Evolutionary conservation across 129 eudicot species (phyloP), one percentile per base, ranked within the genome.

Genomic region (Ambrosia trifida): DNA sequence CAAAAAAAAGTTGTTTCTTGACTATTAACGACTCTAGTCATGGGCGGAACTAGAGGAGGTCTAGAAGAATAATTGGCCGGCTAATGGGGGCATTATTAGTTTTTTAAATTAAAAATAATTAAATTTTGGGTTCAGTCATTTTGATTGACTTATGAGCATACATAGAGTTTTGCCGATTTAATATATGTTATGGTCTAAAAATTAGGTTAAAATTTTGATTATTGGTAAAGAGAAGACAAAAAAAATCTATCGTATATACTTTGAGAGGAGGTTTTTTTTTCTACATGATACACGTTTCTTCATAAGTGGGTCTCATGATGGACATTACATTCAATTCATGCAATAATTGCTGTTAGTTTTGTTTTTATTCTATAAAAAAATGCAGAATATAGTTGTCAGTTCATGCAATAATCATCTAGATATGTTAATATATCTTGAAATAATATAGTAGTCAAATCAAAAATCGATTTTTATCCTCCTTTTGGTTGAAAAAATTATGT

Each of bases 271-370:
- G 51, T 61, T n/a, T n/a, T n/a, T n/a, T 17, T 4, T 16, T 53
- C 52, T 54, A 24, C 57, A 41, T 57, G 45, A 28, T 31, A 71
- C 19, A 58, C 2, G 19, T 3, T 40, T 58, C 43, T 38, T 43
- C 24, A 24, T 61, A 72, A 8, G 31, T 72, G 57, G 14, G 72
- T 45, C 59, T 47, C 28, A 11, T 47, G 45, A 44, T 28, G 32
- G 62, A 49, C 57, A 58, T 4, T 31, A 58, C 40, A 58, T 31
- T 58, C 64, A 12, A 58, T 31, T n/a, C 58, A 71, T 57, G 31
- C 41, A 43, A 58, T 72, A 59, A 44, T 72, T 72, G 66, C 14
- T 57, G 13, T 7, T 28, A 1, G 63, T 58, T 58, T 58, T 58
- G 64, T 52, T 19, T 36, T 70, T 54, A 70, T 13, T 8, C n/a